Percentiles rank a stretch among this genome's conserved stretches.
phyloP scores from a whole-genome alignment of 345 rosid species.

The Firmiana major region DNA sequence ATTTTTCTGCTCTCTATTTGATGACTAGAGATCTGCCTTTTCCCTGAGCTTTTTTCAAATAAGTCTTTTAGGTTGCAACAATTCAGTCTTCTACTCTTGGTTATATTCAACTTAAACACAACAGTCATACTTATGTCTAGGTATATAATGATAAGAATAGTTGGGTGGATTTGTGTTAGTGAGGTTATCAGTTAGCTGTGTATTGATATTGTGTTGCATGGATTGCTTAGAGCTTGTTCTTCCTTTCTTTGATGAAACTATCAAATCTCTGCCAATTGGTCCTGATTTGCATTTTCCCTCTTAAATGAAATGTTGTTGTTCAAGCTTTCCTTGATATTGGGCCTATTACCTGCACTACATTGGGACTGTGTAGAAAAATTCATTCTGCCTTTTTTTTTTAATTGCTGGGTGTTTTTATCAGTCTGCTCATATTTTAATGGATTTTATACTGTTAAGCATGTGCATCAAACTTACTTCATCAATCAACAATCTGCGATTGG shows the following conservation, averaged over 20 bases:
- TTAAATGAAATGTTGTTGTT: neutral
- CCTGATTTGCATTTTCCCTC: neutral
- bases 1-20: neutral
- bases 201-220: neutral
- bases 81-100: neutral
- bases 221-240: neutral
- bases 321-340: neutral
- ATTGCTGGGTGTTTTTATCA: neutral
- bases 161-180: neutral
- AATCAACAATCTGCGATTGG: neutral
- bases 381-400: neutral
- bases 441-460: neutral
- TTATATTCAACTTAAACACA: neutral
- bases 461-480: neutral
- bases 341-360: neutral
- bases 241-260: neutral
- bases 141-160: neutral
- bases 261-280: neutral
- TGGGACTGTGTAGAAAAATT: neutral
- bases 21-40: neutral
- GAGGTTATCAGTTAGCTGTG: neutral
- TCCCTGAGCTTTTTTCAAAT: neutral
- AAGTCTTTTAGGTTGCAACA: neutral
- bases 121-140: neutral
- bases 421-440: neutral